Conservation (phyloP, 306 rosid genomes). For the Alnus glutinosa region DNA sequence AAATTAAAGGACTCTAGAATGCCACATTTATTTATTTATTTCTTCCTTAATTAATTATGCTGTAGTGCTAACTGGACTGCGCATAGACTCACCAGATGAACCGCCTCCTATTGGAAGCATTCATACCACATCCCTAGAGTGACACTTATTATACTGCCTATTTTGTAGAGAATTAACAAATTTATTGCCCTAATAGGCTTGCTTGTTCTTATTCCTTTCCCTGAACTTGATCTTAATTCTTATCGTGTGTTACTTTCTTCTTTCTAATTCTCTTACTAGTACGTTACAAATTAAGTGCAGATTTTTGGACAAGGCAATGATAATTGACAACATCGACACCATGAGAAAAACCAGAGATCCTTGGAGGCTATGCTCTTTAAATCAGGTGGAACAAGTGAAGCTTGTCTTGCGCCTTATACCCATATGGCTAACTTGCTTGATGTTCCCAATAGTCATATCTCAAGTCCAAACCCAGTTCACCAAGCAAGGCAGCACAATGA, state of each 20-base stretch:
- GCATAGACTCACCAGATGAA: too few species aligned
- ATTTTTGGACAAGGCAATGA: conserved; percentile 42
- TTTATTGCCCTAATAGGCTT: too few species aligned
- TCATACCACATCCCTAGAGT: too few species aligned
- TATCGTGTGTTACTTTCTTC: not conserved
- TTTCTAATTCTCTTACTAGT: not conserved
- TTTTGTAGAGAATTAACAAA: too few species aligned
- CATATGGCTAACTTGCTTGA: conserved; percentile 39
- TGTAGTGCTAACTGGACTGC: too few species aligned
- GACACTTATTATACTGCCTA: too few species aligned
- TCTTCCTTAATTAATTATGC: too few species aligned
- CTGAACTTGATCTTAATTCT: not conserved
- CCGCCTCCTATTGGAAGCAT: too few species aligned
- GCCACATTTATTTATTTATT: too few species aligned
- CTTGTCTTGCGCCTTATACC: conserved; percentile 34
- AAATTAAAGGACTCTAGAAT: too few species aligned
- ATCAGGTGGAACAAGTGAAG: conserved; percentile 50
- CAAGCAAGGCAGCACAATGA: conserved; percentile 45
- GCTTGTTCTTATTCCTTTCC: not conserved
- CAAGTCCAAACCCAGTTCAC: conserved; percentile 39
- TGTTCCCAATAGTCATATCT: conserved; percentile 31
- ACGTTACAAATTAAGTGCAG: conserved; percentile 11
- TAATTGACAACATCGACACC: conserved; percentile 32
- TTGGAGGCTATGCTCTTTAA: conserved; percentile 43
- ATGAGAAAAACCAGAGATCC: conserved; percentile 25